These are phyloP conservation scores for Solanum appendiculatum DNA, from an alignment of 257 asterid species.

Conservation along the genomic window DNA sequence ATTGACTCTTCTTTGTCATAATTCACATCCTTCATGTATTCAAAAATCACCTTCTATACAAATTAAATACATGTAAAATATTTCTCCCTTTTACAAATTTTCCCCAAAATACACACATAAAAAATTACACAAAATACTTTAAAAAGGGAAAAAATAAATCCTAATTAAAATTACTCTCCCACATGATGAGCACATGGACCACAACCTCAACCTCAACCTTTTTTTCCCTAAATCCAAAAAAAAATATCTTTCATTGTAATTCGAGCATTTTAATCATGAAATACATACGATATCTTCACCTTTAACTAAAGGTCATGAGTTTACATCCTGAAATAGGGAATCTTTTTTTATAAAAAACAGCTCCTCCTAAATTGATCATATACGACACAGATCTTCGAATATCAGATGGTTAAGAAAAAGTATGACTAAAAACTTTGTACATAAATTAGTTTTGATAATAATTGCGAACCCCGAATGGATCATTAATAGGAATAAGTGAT, in stretches of 20 bases:
- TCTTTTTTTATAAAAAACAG: too few relatives aligned
- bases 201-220: background rate
- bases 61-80: background rate
- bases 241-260: background rate
- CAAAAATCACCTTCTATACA: background rate
- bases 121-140: background rate
- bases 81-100: background rate
- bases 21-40: background rate
- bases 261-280: background rate
- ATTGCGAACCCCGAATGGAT: background rate
- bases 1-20: background rate
- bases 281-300: background rate
- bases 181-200: background rate
- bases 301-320: background rate
- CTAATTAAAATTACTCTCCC: background rate
- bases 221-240: background rate
- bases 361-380: too few relatives aligned
- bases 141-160: background rate
- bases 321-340: background rate
- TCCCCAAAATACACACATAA: background rate
- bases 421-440: background rate
- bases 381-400: too few relatives aligned
- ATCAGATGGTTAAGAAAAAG: background rate
- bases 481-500: constrained; percentile 33
- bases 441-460: background rate